Conservation (phyloP, 2,329 filamentous ascomycete species). For the Colletotrichum liriopes region DNA sequence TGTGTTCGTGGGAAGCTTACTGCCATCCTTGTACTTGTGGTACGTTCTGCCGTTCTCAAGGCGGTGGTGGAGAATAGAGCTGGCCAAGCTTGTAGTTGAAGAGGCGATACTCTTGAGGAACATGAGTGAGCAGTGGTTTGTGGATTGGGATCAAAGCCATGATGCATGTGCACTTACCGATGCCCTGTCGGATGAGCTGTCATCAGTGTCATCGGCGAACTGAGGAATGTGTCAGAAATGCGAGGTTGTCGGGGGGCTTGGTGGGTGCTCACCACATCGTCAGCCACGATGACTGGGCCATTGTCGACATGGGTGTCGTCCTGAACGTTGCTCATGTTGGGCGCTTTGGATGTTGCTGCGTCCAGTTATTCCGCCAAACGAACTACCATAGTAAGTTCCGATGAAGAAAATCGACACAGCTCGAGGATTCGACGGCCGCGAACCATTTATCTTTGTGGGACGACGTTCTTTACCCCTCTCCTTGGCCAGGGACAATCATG, state of each 20-base stretch:
- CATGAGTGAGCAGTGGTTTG: not conserved
- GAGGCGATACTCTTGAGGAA: slow-evolving; percentile 5
- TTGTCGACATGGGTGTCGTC: not conserved
- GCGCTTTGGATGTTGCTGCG: not conserved
- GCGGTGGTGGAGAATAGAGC: slow-evolving; percentile 51
- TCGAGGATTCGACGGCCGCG: not conserved
- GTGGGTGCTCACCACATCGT: not conserved
- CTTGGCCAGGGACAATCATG: slow-evolving; percentile 4
- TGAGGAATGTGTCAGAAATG: not conserved
- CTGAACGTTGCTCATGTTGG: not conserved
- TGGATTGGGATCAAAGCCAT: not conserved
- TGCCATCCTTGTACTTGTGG: slow-evolving; percentile 47
- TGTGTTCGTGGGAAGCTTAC: not conserved
- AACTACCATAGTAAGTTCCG: not conserved
- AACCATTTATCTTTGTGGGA: not conserved
- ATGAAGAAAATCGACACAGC: not conserved
- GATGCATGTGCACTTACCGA: not conserved
- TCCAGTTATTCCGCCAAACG: not conserved
- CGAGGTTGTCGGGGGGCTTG: no score
- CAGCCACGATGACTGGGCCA: not conserved
- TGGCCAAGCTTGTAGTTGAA: slow-evolving; percentile 4
- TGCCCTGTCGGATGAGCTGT: not conserved
- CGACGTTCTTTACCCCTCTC: slow-evolving; percentile 17
- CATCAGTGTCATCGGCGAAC: not conserved
- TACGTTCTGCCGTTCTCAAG: slow-evolving; percentile 57